Conservation (phyloP, 805 yeast species). For the Spathaspora boniae region DNA sequence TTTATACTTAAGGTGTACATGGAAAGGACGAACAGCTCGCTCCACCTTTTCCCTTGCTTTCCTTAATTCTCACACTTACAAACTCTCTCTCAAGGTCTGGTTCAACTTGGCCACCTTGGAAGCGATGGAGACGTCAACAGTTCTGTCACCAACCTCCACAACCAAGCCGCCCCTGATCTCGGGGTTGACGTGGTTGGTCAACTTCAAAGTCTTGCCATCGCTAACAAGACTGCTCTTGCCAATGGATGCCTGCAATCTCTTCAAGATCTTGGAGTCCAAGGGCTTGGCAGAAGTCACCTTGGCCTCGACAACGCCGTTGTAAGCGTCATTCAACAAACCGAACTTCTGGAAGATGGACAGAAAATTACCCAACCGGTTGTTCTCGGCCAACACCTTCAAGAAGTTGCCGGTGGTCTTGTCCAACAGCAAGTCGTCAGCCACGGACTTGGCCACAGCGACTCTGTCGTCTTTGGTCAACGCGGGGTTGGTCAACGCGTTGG, state of each 20-base stretch:
- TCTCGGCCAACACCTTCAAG: conserved; percentile 82
- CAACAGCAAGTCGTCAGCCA: conserved; percentile 46
- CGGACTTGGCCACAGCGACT: conserved; percentile 59
- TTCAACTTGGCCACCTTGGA: conserved; percentile 84
- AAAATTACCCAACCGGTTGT: conserved; percentile 84
- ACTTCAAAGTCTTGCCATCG: conserved; percentile 77
- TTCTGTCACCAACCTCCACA: conserved; percentile 94
- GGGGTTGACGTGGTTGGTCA: conserved; percentile 80
- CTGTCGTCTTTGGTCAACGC: conserved; percentile 76
- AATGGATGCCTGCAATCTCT: conserved; percentile 75
- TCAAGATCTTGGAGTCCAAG: conserved; percentile 75
- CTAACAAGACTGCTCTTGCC: conserved; percentile 79
- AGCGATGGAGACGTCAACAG: conserved; percentile 88
- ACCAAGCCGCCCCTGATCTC: conserved; percentile 93
- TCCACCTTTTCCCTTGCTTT: neutral
- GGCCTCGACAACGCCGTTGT: conserved; percentile 90
- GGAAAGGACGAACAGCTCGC: neutral
- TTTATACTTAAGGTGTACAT: neutral
- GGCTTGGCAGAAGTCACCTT: conserved; percentile 84
- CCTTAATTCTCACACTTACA: conserved; percentile 41
- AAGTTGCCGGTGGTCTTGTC: conserved; percentile 77
- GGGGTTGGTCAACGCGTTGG: conserved; percentile 70
- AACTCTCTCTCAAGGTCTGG: conserved; percentile 80
- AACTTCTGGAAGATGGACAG: conserved; percentile 66
- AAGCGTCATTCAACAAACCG: conserved; percentile 76